A percentile compares a stretch with the other conserved stretches of the same genome.
Evolutionary conservation across 768 basidiomycete genomes (phyloP).

Genomic region (Russula lepida): DNA sequence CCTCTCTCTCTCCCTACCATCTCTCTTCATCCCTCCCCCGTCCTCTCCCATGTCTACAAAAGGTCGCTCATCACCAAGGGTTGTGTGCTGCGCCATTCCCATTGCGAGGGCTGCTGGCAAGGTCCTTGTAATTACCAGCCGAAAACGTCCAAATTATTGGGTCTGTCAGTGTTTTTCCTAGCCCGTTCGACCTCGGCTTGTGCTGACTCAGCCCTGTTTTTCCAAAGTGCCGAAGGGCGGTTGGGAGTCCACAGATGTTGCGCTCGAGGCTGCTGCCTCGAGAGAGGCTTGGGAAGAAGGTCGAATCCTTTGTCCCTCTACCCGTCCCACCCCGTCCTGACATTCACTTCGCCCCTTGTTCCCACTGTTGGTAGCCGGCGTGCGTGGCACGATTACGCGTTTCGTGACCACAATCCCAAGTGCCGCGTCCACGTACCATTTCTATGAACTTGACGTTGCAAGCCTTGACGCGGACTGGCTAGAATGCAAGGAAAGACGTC

Average conservation of each 20-base stretch:
- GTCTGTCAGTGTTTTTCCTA: constrained; percentile 60
- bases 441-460: constrained; percentile 81
- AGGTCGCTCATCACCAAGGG: constrained; percentile 71
- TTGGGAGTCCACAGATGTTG: constrained; percentile 76
- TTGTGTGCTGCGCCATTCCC: constrained; percentile 88
- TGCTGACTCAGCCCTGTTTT: constrained; percentile 9
- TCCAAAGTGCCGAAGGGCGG: constrained; percentile 66
- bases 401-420: constrained; percentile 77
- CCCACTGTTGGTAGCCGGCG: constrained; percentile 54
- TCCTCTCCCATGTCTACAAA: constrained; percentile 37
- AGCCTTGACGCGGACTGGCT: constrained; percentile 74
- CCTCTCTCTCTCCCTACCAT: not conserved
- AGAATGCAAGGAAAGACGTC: constrained; percentile 65
- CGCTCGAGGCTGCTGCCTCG: constrained; percentile 79
- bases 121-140: constrained; percentile 76
- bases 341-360: constrained; percentile 37
- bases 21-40: not conserved
- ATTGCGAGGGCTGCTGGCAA: constrained; percentile 66
- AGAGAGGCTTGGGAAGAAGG: constrained; percentile 95
- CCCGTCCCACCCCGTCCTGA: constrained; percentile 67
- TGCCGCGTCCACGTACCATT: constrained; percentile 77
- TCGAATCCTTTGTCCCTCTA: constrained; percentile 77
- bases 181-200: not conserved
- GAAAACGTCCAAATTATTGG: constrained; percentile 74
- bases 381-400: constrained; percentile 78